A percentile compares a stretch with the other conserved stretches of the same genome.
Evolutionary conservation across 139 green algal species (phyloP).

Genomic region (Monoraphidium neglectum): DNA sequence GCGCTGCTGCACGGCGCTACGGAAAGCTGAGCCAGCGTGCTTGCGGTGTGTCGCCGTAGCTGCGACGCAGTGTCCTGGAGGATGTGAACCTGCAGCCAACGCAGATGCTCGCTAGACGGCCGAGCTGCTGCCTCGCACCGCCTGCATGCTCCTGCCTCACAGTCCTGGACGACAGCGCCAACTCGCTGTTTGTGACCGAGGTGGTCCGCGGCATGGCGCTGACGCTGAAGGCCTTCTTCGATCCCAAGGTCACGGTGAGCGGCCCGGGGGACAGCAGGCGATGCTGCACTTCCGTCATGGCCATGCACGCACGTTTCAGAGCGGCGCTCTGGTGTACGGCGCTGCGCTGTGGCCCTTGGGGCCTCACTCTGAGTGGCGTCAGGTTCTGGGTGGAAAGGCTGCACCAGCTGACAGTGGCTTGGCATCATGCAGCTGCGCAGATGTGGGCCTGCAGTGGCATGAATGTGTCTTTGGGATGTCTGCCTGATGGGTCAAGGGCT

Average conservation of each 20-base stretch:
- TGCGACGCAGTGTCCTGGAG: not conserved
- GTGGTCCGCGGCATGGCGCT: constrained; percentile 88
- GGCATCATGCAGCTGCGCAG: no score
- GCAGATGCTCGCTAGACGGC: not conserved
- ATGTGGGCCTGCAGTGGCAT: no score
- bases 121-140: not conserved
- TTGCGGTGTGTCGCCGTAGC: not conserved
- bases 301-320: no score
- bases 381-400: no score
- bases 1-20: not conserved
- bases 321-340: no score
- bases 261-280: no score
- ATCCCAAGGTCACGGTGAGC: constrained; percentile 93
- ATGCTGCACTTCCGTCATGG: no score
- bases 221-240: constrained; percentile 96
- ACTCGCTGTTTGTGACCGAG: constrained; percentile 98
- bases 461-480: no score
- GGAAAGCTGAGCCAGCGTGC: not conserved
- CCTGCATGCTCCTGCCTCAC: constrained; percentile 1
- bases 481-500: no score
- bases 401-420: no score
- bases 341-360: no score
- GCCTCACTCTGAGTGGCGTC: no score
- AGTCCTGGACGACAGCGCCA: constrained; percentile 92
- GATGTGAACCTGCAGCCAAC: not conserved